Conservation (phyloP, 371 early-diverging fungal genomes). For the Smittium culicis region DNA sequence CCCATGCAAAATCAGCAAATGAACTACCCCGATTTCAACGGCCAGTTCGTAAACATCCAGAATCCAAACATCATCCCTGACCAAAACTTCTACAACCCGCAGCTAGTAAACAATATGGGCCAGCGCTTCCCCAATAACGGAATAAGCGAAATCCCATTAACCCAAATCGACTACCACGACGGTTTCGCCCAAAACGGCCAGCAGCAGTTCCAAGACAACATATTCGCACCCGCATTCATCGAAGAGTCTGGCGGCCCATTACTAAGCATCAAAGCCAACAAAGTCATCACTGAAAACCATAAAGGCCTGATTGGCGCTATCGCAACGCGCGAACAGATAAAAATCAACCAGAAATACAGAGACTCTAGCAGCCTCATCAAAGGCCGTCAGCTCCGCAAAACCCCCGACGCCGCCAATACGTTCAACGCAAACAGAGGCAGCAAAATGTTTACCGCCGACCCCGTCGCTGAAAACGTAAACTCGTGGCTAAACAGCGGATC, state of each 20-base stretch:
- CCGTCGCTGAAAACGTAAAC: slow-evolving; percentile 17
- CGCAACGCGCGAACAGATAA: slow-evolving; percentile 33
- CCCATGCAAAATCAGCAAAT: background rate
- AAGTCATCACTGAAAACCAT: slow-evolving; percentile 23
- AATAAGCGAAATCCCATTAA: background rate
- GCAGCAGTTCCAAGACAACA: background rate
- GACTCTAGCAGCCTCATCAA: slow-evolving; percentile 33
- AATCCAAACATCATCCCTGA: background rate
- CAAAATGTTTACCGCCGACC: background rate
- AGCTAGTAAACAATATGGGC: background rate
- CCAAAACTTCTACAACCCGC: background rate
- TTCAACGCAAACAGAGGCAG: background rate
- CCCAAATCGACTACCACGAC: background rate
- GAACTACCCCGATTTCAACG: background rate
- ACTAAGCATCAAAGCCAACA: slow-evolving; percentile 27
- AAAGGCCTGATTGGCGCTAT: slow-evolving; percentile 33
- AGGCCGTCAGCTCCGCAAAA: slow-evolving; percentile 25
- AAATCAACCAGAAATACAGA: slow-evolving; percentile 34
- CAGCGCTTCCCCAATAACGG: background rate
- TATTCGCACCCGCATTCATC: background rate
- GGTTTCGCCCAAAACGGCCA: background rate
- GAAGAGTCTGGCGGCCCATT: slow-evolving; percentile 13
- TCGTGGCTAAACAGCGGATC: slow-evolving; percentile 17
- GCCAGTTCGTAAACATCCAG: background rate
- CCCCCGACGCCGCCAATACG: background rate